These are phyloP conservation scores for Acacia acuminata DNA, from an alignment of 306 rosid species.

Conservation along the genomic window DNA sequence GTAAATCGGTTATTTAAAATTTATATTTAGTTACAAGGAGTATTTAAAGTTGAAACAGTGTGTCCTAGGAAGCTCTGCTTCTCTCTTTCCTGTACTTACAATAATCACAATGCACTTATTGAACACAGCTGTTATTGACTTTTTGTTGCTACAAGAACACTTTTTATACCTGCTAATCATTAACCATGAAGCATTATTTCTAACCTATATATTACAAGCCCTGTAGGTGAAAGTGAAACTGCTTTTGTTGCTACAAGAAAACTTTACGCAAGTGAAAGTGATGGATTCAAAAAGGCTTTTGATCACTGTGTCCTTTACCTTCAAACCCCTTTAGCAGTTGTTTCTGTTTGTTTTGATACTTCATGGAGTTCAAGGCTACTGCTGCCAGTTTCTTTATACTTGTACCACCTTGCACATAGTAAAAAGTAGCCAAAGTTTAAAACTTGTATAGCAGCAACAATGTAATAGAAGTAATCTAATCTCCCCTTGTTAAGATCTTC, in stretches of 20 bases:
- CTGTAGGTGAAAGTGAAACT: neutral
- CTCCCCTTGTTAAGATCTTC: slow-evolving; percentile 68
- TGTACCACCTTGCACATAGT: slow-evolving; percentile 52
- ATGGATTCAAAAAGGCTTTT: neutral
- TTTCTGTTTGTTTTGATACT: slow-evolving; percentile 13
- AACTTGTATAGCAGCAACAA: slow-evolving; percentile 40
- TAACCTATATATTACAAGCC: neutral
- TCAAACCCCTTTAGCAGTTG: slow-evolving; percentile 11
- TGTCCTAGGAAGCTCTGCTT: neutral
- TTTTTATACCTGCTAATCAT: neutral
- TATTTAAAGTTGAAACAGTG: neutral
- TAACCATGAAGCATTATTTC: neutral
- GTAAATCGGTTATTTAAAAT: no score
- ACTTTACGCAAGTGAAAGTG: neutral
- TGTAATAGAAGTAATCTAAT: slow-evolving; percentile 53
- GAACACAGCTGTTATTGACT: neutral
- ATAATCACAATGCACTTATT: neutral
- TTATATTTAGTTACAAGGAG: no score
- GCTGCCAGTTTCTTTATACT: slow-evolving; percentile 40
- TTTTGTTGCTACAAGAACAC: neutral
- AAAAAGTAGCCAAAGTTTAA: slow-evolving; percentile 46
- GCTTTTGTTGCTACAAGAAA: neutral
- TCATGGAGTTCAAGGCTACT: slow-evolving; percentile 18
- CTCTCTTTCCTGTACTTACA: no score
- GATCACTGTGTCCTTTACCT: neutral